Evolutionary conservation across 176 grass and related monocot genomes (phyloP).

Genomic region (Luzula sylvatica): DNA sequence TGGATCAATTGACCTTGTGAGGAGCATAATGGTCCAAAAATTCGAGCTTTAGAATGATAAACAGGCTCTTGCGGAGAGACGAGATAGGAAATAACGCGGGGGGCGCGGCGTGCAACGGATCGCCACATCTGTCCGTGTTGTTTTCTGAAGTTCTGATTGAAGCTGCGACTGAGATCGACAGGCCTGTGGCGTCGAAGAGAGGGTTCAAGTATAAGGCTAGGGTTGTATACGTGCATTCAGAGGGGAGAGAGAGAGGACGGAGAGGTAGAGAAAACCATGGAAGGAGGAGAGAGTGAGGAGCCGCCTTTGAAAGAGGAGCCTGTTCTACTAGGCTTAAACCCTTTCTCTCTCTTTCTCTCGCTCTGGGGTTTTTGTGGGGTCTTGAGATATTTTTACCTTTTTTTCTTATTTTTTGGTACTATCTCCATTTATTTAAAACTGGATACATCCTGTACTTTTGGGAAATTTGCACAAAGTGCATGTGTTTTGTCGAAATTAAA

Average conservation of each 20-base stretch:
- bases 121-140: slow-evolving; percentile 13
- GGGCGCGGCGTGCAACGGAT: slow-evolving; percentile 1
- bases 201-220: neutral
- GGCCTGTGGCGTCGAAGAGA: slow-evolving; percentile 12
- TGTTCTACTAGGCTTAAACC: slow-evolving; percentile 23
- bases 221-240: slow-evolving; percentile 4
- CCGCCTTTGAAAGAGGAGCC: slow-evolving; percentile 19
- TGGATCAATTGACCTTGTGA: slow-evolving; percentile 24
- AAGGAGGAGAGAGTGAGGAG: slow-evolving; percentile 8
- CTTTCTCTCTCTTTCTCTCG: neutral
- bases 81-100: slow-evolving; percentile 33
- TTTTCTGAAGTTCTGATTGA: slow-evolving; percentile 1
- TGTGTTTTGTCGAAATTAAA: no score
- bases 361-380: slow-evolving; percentile 1
- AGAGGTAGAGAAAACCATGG: neutral
- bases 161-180: neutral
- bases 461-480: no score
- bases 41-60: slow-evolving; percentile 21
- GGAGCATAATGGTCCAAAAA: neutral
- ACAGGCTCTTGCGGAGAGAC: slow-evolving; percentile 30
- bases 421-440: no score
- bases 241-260: neutral
- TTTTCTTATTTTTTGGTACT: no score
- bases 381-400: neutral
- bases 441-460: no score